These are phyloP conservation scores for Vigna nakashimae DNA, from an alignment of 306 rosid genomes.

Conservation along the genomic window DNA sequence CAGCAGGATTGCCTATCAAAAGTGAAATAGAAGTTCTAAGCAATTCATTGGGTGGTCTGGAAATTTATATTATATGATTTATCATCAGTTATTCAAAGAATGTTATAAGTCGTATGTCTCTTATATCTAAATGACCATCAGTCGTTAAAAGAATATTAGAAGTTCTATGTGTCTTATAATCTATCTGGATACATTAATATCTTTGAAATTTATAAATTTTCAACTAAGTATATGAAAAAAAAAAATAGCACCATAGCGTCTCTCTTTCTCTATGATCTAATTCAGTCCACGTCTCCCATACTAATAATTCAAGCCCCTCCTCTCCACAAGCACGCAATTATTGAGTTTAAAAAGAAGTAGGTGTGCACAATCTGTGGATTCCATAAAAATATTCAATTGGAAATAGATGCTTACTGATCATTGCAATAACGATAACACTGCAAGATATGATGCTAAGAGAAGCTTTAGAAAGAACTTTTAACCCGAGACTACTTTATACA, in stretches of 20 bases:
- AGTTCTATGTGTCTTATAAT: slow-evolving; percentile 15
- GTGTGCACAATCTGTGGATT: slow-evolving; percentile 4
- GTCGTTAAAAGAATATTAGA: not conserved
- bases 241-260: not conserved
- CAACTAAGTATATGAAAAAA: not conserved
- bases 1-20: slow-evolving; percentile 6
- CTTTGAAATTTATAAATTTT: slow-evolving; percentile 8
- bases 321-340: slow-evolving; percentile 3
- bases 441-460: slow-evolving; percentile 24
- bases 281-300: slow-evolving; percentile 12
- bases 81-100: not conserved
- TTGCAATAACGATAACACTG: not conserved
- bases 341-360: not conserved
- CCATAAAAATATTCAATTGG: slow-evolving; percentile 11
- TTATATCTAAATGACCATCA: not conserved
- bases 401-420: slow-evolving; percentile 5
- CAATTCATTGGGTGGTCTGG: not conserved
- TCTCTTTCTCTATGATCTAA: not conserved
- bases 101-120: no score
- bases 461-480: slow-evolving; percentile 1
- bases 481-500: not conserved
- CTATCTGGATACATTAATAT: slow-evolving; percentile 6
- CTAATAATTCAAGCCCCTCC: not conserved
- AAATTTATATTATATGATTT: slow-evolving; percentile 25
- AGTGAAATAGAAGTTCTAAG: slow-evolving; percentile 30